Evolutionary conservation across 371 early-diverging fungal species (phyloP), one percentile per base, ranked within the genome.

Genomic region (Rhizopus stolonifer): DNA sequence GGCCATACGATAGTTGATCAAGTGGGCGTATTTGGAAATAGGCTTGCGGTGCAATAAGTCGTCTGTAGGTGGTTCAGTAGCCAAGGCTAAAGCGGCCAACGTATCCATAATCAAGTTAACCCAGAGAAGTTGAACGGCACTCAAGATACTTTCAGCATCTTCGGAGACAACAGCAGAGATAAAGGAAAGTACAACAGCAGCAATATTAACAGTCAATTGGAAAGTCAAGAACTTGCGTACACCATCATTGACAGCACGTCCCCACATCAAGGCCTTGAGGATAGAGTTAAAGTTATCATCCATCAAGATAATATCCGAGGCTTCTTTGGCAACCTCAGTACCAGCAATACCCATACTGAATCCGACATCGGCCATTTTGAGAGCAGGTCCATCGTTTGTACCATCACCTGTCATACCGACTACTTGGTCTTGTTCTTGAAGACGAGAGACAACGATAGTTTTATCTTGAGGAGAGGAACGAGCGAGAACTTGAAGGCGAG

Each of bases 81-180:
- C 98, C 44, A 99, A 85, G 10, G 98, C 95, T 1, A 95, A 90
- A 23, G 99, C 98, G 23, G 99, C 98, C 50, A 96, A 80, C 11
- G 97, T 98, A 72, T 98, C 98, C 47, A 98, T 98, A 14, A 99
- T 95, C 64, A 99, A 70, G 66, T 99, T 99, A 44, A 98, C 97
- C 96, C 97, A 98, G 39, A 99, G 80, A 19, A 99, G 80, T 73
- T 98, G 98, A 29, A 98, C 96, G 39, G 99, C 96, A 52, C 93
- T 94, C 58, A 99, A 73, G 3, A 89, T 87, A 42, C 96, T 95
- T 72, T 96, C 96, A n/a, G 97, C 95, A 84, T 95, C 88, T 11
- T 93, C 93, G 15, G 97, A 83, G 3, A 89, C 67, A 29, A 95
- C 88, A 8, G 97, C 80, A 43, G 86, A 94, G 59, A 98, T 77